Percentiles rank a stretch among this genome's conserved stretches.
Conservation (phyloP, 345 rosid species). For the Citrus sinensis region DVS_A1.0 CM039164.1:7504001-7504500, state of each 20-base stretch:
- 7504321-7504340: background rate
- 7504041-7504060: background rate
- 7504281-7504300: background rate
- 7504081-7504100: background rate
- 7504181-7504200: too few relatives aligned
- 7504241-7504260: background rate
- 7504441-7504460: background rate
- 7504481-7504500: background rate
- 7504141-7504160: background rate
- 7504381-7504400: background rate
- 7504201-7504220: too few relatives aligned
- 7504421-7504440: background rate
- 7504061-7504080: background rate
- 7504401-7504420: background rate
- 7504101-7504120: background rate
- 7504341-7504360: background rate
- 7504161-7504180: background rate
- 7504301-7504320: background rate
- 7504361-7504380: background rate
- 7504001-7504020: background rate
- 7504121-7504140: background rate
- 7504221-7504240: background rate
- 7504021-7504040: background rate
- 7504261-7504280: background rate
- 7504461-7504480: background rate